Percentiles rank a stretch among this genome's conserved stretches.
phyloP scores from a whole-genome alignment of 2,329 filamentous ascomycete species.

The Neonectria sp. region DNA sequence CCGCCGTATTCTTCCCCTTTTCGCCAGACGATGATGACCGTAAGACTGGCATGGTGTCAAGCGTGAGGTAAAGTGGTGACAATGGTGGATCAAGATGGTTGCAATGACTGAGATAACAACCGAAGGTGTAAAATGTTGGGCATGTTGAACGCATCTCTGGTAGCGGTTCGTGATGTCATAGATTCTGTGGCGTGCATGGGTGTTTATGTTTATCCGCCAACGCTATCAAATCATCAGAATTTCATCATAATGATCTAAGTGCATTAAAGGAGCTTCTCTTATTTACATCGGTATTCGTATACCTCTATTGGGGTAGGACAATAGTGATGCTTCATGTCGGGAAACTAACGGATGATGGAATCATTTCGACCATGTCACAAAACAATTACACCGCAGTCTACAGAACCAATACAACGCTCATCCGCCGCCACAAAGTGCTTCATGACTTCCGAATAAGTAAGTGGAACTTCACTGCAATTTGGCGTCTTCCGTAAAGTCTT shows the following conservation, averaged over 20 bases:
- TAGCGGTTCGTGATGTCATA: constrained; percentile 5
- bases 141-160: background rate
- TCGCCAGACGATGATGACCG: background rate
- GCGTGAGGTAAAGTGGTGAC: background rate
- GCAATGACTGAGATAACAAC: background rate
- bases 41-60: background rate
- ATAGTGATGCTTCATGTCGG: no score
- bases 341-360: no score
- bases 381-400: no score
- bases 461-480: no score
- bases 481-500: no score
- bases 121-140: background rate
- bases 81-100: background rate
- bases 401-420: no score
- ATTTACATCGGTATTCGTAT: no score
- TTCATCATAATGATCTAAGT: background rate
- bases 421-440: no score
- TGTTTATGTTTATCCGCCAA: background rate
- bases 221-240: background rate
- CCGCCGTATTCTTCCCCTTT: constrained; percentile 27
- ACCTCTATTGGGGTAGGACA: no score
- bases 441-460: no score
- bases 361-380: no score
- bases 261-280: no score
- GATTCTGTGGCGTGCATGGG: background rate